phyloP scores from a whole-genome alignment of 495 filamentous ascomycete species.

The Aspergillus leporis region DNA sequence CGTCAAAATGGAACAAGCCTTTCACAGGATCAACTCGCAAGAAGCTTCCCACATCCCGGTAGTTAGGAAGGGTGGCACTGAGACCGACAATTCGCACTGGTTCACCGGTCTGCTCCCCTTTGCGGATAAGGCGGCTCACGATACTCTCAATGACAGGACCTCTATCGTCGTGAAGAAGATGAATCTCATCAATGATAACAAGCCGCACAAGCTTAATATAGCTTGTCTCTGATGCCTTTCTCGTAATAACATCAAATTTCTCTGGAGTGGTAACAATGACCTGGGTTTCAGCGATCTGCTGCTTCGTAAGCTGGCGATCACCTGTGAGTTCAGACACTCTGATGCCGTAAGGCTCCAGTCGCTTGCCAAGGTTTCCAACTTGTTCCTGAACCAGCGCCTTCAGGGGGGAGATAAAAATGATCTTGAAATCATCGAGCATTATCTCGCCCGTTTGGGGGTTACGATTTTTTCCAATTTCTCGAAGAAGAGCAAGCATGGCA shows the following conservation, averaged over 20 bases:
- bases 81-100: slow-evolving; percentile 88
- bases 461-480: slow-evolving; percentile 94
- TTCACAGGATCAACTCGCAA: slow-evolving; percentile 84
- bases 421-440: slow-evolving; percentile 94
- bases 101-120: slow-evolving; percentile 90
- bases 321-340: slow-evolving; percentile 91
- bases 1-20: slow-evolving; percentile 95
- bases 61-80: slow-evolving; percentile 95
- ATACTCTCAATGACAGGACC: slow-evolving; percentile 97
- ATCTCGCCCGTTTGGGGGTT: slow-evolving; percentile 86
- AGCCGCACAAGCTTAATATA: slow-evolving; percentile 96
- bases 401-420: slow-evolving; percentile 90
- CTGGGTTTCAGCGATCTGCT: slow-evolving; percentile 96
- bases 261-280: slow-evolving; percentile 98
- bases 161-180: slow-evolving; percentile 95
- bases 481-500: slow-evolving; percentile 93
- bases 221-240: slow-evolving; percentile 94
- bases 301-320: slow-evolving; percentile 97
- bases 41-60: slow-evolving; percentile 94
- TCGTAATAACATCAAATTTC: slow-evolving; percentile 98
- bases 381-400: slow-evolving; percentile 97
- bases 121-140: slow-evolving; percentile 89
- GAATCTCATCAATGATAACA: slow-evolving; percentile 97
- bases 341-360: slow-evolving; percentile 88
- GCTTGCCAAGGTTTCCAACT: slow-evolving; percentile 92